Percentiles rank a stretch among this genome's conserved stretches.
phyloP scores from a whole-genome alignment of 352 stramenopile genomes.

The Phytophthora meadii region DNA sequence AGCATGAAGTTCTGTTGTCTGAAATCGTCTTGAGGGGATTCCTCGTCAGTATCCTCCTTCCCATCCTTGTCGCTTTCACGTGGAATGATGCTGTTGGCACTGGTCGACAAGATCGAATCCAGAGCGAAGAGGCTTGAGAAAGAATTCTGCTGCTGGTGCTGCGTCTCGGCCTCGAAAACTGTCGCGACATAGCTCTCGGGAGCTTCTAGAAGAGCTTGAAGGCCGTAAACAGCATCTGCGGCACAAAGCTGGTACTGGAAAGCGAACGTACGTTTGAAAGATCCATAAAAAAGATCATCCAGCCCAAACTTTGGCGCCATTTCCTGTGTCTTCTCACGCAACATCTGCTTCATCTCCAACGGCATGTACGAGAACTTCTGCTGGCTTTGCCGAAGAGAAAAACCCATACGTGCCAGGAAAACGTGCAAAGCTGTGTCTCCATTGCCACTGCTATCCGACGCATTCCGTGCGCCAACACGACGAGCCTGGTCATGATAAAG shows the following conservation, averaged over 20 bases:
- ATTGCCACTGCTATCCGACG: conserved; percentile 33
- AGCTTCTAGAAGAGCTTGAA: conserved; percentile 95
- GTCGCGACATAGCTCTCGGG: conserved; percentile 70
- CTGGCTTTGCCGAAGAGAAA: conserved; percentile 94
- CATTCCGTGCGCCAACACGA: conserved; percentile 69
- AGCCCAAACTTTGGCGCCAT: conserved; percentile 95
- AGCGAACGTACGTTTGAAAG: conserved; percentile 94
- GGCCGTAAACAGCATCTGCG: conserved; percentile 94
- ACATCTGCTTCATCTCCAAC: conserved; percentile 89
- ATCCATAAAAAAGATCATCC: conserved; percentile 96
- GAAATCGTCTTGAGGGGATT: conserved; percentile 58
- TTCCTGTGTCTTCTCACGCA: conserved; percentile 93
- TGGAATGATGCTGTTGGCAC: conserved; percentile 6
- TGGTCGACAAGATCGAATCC: conserved; percentile 32
- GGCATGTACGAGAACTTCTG: conserved; percentile 98
- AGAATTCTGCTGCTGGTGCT: conserved; percentile 56
- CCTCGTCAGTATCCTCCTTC: conserved; percentile 18
- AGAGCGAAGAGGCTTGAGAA: conserved; percentile 48
- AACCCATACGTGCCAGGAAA: conserved; percentile 98
- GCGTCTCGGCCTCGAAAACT: conserved; percentile 73
- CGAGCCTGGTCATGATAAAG: conserved; percentile 75
- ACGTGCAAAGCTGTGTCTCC: conserved; percentile 88
- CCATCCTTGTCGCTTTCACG: conserved; percentile 8
- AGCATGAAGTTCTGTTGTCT: conserved; percentile 86
- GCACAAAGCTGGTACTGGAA: conserved; percentile 96